Percentiles rank a stretch among this genome's conserved stretches.
phyloP scores from a whole-genome alignment of 2,329 filamentous ascomycete species.

The Aspergillus vadensis region DNA sequence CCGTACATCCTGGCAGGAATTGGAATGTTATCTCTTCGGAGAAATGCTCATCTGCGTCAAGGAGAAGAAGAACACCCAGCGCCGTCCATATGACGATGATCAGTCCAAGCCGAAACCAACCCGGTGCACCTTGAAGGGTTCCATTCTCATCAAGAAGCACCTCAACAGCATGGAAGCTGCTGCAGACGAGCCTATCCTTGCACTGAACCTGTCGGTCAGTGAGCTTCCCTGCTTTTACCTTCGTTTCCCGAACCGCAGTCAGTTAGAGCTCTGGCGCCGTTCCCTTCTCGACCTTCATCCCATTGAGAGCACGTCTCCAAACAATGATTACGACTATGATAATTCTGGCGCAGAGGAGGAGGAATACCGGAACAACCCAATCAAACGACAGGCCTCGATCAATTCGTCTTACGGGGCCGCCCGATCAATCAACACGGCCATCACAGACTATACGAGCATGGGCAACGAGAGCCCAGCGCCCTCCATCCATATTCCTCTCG shows the following conservation, averaged over 20 bases:
- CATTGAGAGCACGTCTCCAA: conserved; percentile 62
- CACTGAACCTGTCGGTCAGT: conserved; percentile 83
- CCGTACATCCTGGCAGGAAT: conserved; percentile 92
- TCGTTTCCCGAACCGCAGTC: conserved; percentile 74
- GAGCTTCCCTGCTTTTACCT: conserved; percentile 95
- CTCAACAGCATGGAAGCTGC: conserved; percentile 79
- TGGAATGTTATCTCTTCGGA: conserved; percentile 94
- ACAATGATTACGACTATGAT: conserved; percentile 77
- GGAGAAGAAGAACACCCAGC: conserved; percentile 74
- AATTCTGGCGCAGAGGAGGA: conserved; percentile 86
- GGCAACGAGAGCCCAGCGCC: conserved; percentile 52
- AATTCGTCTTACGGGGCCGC: conserved; percentile 79
- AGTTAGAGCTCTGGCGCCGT: conserved; percentile 88
- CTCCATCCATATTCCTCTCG: conserved; percentile 86
- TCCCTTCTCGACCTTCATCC: conserved; percentile 81
- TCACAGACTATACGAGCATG: conserved; percentile 86
- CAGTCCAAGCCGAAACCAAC: conserved; percentile 63
- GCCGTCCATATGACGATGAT: conserved; percentile 63
- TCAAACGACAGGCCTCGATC: conserved; percentile 76
- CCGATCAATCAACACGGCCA: conserved; percentile 81
- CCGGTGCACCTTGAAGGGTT: conserved; percentile 90
- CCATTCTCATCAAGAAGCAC: conserved; percentile 97
- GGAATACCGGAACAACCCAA: conserved; percentile 65
- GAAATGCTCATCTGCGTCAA: conserved; percentile 99
- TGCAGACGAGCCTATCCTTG: conserved; percentile 77